Evolutionary conservation across 495 filamentous ascomycete species (phyloP).

Genomic region (Neurospora tetrasperma): DNA sequence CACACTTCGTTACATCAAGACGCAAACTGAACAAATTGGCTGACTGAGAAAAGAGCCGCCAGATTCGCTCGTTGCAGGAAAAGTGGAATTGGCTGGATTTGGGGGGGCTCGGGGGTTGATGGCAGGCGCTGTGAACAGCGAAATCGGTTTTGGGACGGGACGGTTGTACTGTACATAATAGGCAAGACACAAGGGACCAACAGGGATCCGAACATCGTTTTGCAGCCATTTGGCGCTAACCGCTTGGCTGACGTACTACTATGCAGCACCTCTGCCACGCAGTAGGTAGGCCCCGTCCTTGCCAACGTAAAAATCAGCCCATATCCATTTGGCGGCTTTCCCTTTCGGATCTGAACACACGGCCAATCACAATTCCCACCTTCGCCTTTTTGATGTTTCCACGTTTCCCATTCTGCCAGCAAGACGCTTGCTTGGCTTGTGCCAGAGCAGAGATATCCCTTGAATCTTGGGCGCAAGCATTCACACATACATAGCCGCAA

Average conservation of each 20-base stretch:
- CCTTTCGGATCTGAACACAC: not conserved
- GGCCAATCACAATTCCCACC: not conserved
- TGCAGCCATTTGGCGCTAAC: constrained; percentile 6
- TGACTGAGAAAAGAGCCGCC: not conserved
- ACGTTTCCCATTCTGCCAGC: not conserved
- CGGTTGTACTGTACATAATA: not conserved
- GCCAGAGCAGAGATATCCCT: not conserved
- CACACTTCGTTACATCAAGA: not conserved
- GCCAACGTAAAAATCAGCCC: constrained; percentile 12
- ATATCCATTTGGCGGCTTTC: constrained; percentile 1
- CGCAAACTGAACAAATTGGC: not conserved
- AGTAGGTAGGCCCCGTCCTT: constrained; percentile 5
- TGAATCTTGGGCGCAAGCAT: not conserved
- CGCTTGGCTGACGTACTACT: constrained; percentile 8
- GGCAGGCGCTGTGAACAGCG: not conserved
- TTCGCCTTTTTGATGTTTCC: not conserved
- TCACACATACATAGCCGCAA: not conserved
- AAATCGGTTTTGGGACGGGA: not conserved
- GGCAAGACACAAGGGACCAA: constrained; percentile 6
- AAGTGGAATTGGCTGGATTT: not conserved
- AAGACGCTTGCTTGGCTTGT: not conserved
- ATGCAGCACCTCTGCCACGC: no score
- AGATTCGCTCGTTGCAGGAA: not conserved
- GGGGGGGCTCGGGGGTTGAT: not conserved
- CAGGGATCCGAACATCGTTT: not conserved